These are phyloP conservation scores for Gomphus bonarii DNA, from an alignment of 1,284 basidiomycete species.

Conservation along the genomic window DNA sequence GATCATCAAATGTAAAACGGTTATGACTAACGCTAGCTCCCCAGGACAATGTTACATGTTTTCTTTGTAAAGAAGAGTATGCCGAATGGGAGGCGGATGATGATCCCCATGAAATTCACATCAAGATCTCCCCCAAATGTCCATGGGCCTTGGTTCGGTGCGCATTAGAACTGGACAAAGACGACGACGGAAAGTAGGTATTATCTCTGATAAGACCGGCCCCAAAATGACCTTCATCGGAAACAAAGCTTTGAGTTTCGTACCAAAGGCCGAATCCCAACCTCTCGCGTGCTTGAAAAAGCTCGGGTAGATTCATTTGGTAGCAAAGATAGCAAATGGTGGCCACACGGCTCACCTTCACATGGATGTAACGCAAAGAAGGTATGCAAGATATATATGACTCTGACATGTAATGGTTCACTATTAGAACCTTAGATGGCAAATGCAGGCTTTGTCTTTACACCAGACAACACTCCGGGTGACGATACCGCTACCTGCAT, in stretches of 20 bases:
- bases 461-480: constrained; percentile 40
- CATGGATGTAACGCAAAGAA: constrained; percentile 64
- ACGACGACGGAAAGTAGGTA: constrained; percentile 45
- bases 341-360: constrained; percentile 56
- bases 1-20: neutral
- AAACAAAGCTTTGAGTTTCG: constrained; percentile 40
- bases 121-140: constrained; percentile 49
- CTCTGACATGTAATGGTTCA: neutral
- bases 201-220: neutral
- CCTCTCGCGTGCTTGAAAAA: constrained; percentile 54
- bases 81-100: constrained; percentile 75
- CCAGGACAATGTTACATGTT: constrained; percentile 65
- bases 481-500: constrained; percentile 73
- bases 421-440: constrained; percentile 48
- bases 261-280: constrained; percentile 51
- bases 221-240: neutral
- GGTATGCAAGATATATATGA: constrained; percentile 30
- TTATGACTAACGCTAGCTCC: neutral
- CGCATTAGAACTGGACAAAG: constrained; percentile 42
- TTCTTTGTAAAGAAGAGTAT: constrained; percentile 64
- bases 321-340: constrained; percentile 37
- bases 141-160: constrained; percentile 74
- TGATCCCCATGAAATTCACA: constrained; percentile 73
- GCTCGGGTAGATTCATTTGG: constrained; percentile 59
- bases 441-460: constrained; percentile 72